A percentile compares a stretch with the other conserved stretches of the same genome.
phyloP scores from a whole-genome alignment of 495 filamentous ascomycete species.

The Jackrogersella minutella region DNA sequence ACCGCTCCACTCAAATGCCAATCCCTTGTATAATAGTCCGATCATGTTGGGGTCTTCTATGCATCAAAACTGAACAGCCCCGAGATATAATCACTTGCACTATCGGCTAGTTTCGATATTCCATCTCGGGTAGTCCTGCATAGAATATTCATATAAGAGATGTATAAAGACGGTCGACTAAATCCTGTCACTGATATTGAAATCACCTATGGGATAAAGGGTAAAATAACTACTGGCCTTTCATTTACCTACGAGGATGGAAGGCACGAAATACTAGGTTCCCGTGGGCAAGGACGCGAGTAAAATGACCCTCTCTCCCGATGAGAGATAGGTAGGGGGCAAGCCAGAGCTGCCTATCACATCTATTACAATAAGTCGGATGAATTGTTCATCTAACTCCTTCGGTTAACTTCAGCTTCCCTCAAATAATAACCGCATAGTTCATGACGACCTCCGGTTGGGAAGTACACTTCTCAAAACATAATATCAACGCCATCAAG shows the following conservation, averaged over 20 bases:
- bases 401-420: neutral
- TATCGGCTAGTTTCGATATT: neutral
- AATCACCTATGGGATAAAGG: neutral
- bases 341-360: neutral
- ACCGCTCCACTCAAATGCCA: neutral
- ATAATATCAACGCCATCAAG: neutral
- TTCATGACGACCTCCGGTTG: conserved; percentile 2
- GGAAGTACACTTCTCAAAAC: neutral
- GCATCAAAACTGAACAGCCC: neutral
- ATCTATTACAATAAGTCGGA: neutral
- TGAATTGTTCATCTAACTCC: neutral
- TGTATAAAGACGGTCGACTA: neutral
- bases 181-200: conserved; percentile 5
- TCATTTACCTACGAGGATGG: conserved; percentile 6
- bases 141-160: conserved; percentile 10
- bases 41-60: conserved; percentile 7
- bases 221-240: neutral
- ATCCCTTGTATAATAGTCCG: neutral
- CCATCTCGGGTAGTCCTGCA: neutral
- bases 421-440: neutral
- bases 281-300: neutral
- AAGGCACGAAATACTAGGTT: neutral
- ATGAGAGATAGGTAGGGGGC: neutral
- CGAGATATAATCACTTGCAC: neutral
- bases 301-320: neutral